phyloP scores from a whole-genome alignment of 2,329 filamentous ascomycete genomes.

The Cladosporium halotolerans region DNA sequence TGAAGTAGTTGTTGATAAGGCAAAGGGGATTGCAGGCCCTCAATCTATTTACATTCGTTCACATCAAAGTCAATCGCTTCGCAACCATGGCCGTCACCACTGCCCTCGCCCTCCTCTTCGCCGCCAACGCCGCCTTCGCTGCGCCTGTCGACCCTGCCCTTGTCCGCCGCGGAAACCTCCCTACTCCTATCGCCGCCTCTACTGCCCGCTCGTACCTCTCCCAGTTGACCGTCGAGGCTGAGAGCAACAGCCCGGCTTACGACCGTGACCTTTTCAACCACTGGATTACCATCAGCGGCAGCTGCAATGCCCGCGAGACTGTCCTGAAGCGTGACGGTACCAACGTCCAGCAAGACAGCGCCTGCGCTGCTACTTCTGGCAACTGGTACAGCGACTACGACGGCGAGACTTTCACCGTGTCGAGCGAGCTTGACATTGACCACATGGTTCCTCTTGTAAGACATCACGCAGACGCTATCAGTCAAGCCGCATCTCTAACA shows the following conservation, averaged over 20 bases:
- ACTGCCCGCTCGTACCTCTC: conserved; percentile 25
- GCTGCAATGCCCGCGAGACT: conserved; percentile 66
- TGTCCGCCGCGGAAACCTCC: conserved; percentile 24
- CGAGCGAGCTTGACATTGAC: conserved; percentile 72
- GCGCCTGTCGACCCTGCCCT: conserved; percentile 18
- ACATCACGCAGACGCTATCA: too few species aligned
- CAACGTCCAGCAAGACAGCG: conserved; percentile 51
- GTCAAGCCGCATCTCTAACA: not conserved
- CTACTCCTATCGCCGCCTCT: conserved; percentile 24
- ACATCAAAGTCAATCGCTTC: conserved; percentile 1
- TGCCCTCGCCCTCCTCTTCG: conserved; percentile 17
- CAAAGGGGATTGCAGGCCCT: too few species aligned
- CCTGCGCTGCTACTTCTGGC: conserved; percentile 60
- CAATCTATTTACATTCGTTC: not conserved
- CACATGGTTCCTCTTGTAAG: conserved; percentile 67
- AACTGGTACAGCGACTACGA: conserved; percentile 69
- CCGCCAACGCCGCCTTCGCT: conserved; percentile 18
- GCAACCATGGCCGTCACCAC: conserved; percentile 18
- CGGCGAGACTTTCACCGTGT: conserved; percentile 61
- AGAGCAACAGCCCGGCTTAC: conserved; percentile 44
- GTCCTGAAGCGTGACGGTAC: conserved; percentile 70
- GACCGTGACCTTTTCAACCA: conserved; percentile 63
- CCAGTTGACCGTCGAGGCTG: conserved; percentile 21
- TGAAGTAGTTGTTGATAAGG: too few species aligned
- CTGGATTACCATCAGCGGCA: conserved; percentile 60